A percentile compares a stretch with the other conserved stretches of the same genome.
Evolutionary conservation across 108 stramenopile species (phyloP).

Genomic region (Skeletonema marinoi): DNA sequence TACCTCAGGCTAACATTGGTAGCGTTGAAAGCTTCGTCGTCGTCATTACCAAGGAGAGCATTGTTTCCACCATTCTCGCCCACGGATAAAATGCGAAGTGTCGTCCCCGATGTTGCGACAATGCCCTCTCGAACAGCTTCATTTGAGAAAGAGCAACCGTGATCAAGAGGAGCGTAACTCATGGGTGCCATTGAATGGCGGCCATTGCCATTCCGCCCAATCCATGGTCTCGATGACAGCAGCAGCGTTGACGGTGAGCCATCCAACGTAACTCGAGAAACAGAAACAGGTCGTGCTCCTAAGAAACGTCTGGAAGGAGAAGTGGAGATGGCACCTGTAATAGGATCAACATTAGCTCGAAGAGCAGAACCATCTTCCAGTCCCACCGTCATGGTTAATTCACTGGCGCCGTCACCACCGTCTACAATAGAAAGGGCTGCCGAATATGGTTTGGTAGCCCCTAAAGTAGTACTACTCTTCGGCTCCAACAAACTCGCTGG

Average conservation of each 20-base stretch:
- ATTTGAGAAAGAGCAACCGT: constrained; percentile 89
- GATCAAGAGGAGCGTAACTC: constrained; percentile 91
- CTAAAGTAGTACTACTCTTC: constrained; percentile 63
- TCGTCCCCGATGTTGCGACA: constrained; percentile 92
- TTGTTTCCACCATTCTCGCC: constrained; percentile 57
- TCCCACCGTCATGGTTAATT: constrained; percentile 84
- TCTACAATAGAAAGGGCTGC: constrained; percentile 42
- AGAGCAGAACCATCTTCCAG: constrained; percentile 90
- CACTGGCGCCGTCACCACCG: constrained; percentile 41
- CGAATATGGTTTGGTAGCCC: constrained; percentile 70
- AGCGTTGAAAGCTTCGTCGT: constrained; percentile 92
- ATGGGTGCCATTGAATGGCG: constrained; percentile 90
- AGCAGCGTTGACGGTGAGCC: constrained; percentile 79
- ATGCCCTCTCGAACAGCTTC: constrained; percentile 93
- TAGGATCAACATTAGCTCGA: constrained; percentile 82
- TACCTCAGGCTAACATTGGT: constrained; percentile 85
- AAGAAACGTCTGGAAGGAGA: constrained; percentile 91
- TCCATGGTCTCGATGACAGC: constrained; percentile 94
- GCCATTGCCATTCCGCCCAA: constrained; percentile 69
- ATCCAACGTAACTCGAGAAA: constrained; percentile 81
- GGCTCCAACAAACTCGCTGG: constrained; percentile 63
- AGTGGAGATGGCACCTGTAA: constrained; percentile 89
- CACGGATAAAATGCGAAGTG: constrained; percentile 90
- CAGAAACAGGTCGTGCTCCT: constrained; percentile 89
- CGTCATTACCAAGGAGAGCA: constrained; percentile 69